Evolutionary conservation across 495 filamentous ascomycete species (phyloP).

Genomic region (Articulospora tetracladia): DNA sequence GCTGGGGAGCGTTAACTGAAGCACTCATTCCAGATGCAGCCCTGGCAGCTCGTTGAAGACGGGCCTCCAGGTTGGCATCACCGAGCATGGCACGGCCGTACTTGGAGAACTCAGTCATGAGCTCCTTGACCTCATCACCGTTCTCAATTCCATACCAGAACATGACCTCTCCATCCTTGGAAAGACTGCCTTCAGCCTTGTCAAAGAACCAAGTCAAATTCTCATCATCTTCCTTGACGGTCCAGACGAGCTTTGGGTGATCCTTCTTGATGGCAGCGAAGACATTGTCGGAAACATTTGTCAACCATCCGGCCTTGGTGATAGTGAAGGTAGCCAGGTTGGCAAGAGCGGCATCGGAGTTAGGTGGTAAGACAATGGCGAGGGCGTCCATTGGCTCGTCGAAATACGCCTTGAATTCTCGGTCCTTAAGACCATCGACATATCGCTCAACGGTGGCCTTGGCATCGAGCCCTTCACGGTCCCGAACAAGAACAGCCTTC

Average conservation of each 20-base stretch:
- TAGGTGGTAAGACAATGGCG: conserved; percentile 82
- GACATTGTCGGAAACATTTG: conserved; percentile 96
- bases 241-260: conserved; percentile 88
- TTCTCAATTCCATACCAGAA: conserved; percentile 95
- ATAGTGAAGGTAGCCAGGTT: conserved; percentile 92
- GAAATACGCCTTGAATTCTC: conserved; percentile 89
- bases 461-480: conserved; percentile 82
- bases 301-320: conserved; percentile 92
- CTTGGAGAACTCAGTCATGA: conserved; percentile 84
- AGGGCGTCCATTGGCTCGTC: conserved; percentile 96
- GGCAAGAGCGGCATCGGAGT: conserved; percentile 48
- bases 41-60: conserved; percentile 73
- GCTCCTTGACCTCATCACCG: conserved; percentile 76
- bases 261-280: conserved; percentile 92
- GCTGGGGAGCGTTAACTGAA: conserved; percentile 36
- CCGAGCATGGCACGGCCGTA: conserved; percentile 87
- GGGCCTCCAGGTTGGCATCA: conserved; percentile 82
- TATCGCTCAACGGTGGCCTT: conserved; percentile 82
- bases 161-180: conserved; percentile 79
- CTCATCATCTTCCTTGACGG: conserved; percentile 95
- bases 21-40: conserved; percentile 55
- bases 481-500: conserved; percentile 79
- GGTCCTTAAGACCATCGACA: conserved; percentile 67
- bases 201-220: conserved; percentile 99
- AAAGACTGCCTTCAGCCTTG: conserved; percentile 90